Evolutionary conservation across 108 stramenopile species (phyloP).

Genomic region (Schizochytrium sp.): DNA sequence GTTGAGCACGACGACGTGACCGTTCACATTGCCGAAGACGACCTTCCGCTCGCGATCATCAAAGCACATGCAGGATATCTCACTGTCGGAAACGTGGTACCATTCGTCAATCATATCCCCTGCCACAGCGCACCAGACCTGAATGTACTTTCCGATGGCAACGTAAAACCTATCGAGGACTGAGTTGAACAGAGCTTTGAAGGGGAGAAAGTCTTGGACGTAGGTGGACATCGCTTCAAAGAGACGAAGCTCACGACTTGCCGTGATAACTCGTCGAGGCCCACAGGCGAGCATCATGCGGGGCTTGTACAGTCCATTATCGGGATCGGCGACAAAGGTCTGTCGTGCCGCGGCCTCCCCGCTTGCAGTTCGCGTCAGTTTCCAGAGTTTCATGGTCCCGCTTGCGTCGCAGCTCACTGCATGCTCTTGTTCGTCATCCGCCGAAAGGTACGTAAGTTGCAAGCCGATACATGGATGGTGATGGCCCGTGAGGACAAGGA

Average conservation of each 20-base stretch:
- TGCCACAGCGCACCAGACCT: not conserved
- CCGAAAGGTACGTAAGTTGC: not conserved
- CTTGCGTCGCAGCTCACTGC: not conserved
- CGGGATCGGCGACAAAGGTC: not conserved
- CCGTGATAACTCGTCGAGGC: not conserved
- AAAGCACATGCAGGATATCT: constrained; percentile 35
- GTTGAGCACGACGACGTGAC: constrained; percentile 23
- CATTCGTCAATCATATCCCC: not conserved
- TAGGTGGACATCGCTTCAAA: not conserved
- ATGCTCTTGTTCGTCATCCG: not conserved
- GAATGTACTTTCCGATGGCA: not conserved
- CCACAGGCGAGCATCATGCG: not conserved
- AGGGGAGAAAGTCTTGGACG: not conserved
- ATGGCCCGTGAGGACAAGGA: not conserved
- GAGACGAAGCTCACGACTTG: not conserved
- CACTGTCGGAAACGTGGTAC: constrained; percentile 11
- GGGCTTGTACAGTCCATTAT: not conserved
- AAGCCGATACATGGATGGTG: not conserved
- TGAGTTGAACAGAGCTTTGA: not conserved
- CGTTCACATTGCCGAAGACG: constrained; percentile 32
- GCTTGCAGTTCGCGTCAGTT: not conserved
- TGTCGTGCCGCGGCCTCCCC: not conserved
- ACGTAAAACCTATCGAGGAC: not conserved
- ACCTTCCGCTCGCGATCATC: constrained; percentile 42
- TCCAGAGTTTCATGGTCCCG: not conserved